Evolutionary conservation across 2,329 filamentous ascomycete species (phyloP).

Genomic region (Elsinoe batatas): DNA sequence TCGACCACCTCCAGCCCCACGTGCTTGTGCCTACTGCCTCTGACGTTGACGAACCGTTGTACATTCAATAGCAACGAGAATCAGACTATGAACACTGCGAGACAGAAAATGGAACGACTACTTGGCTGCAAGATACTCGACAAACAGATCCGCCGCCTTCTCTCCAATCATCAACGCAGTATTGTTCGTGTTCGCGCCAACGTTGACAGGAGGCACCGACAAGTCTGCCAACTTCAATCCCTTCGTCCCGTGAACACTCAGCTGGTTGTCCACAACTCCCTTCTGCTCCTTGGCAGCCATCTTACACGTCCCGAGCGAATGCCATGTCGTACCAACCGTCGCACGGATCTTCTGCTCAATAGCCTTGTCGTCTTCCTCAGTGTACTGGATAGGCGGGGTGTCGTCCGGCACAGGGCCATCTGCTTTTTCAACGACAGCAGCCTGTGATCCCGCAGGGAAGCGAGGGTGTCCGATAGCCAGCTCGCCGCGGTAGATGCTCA

Average conservation of each 20-base stretch:
- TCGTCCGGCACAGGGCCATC: slow-evolving; percentile 33
- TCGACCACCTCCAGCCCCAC: background rate
- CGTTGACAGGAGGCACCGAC: slow-evolving; percentile 32
- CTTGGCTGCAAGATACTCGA: slow-evolving; percentile 24
- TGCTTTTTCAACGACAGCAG: slow-evolving; percentile 24
- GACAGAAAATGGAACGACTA: background rate
- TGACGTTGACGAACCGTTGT: background rate
- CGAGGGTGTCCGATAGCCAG: slow-evolving; percentile 29
- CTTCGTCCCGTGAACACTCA: slow-evolving; percentile 32
- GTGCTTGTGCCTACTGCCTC: background rate
- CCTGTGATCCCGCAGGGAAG: slow-evolving; percentile 39
- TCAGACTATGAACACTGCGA: background rate
- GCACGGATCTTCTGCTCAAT: slow-evolving; percentile 35
- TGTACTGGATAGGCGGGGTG: slow-evolving; percentile 32
- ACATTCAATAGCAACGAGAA: background rate
- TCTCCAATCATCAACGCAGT: slow-evolving; percentile 36
- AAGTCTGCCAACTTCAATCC: slow-evolving; percentile 38
- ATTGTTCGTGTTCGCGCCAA: slow-evolving; percentile 39
- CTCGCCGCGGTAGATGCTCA: slow-evolving; percentile 40
- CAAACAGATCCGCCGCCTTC: slow-evolving; percentile 34
- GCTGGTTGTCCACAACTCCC: slow-evolving; percentile 31
- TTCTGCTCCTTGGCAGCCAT: slow-evolving; percentile 29
- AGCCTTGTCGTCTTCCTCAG: slow-evolving; percentile 26
- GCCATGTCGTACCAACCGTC: slow-evolving; percentile 34
- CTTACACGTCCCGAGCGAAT: slow-evolving; percentile 33